Base-by-base conservation (phyloP, 345 rosid genomes). In the Noccaea bulbosa region DNA sequence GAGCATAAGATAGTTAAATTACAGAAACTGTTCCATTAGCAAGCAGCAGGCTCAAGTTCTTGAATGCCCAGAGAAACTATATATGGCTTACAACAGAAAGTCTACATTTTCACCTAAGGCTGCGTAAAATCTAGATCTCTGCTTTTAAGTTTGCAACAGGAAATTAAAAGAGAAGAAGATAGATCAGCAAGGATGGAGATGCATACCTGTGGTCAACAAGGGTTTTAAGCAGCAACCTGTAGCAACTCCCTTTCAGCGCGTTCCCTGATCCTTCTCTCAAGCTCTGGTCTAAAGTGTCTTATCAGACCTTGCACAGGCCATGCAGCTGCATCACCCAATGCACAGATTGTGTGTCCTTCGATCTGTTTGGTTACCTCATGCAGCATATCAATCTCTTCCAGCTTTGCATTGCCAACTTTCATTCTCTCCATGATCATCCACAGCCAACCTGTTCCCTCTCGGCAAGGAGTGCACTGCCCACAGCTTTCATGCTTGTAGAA, bases 291-390 rank as follows among this genome's bases (percentile, higher is more conserved):
- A 78, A 94, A 94, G 67, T 94, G 98, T 71, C 96, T 73, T 40
- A 91, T 94, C 44, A 94, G 89, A 79, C 99, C 99, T 74, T 94
- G 98, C 63, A 91, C 99, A 35, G 96, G 99, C 99, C 99, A 94
- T 62, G 99, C 99, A 49, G 98, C 98, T 37, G 99, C 99, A 85
- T 94, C 99, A 74, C 99, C 99, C 74, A 91, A 73, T 9, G 99
- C 99, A 72, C 99, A 88, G 57, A 91, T 91, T n/a, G 99, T 94
- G 77, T 94, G 97, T 62, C 99, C 99, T 81, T 94, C 98, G 52
- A 94, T 94, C 83, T 94, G 98, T 62, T 91, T 91, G 53, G 99
- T 94, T 70, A 94, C 86, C 83, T 94, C 99, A 70, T 91, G 99
- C 65, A 94, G 90, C 98, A 94, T 91, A 79, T 93, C 98, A 62